Percentiles rank a stretch among this genome's conserved stretches.
phyloP scores from a whole-genome alignment of 257 asterid species.

The Solanum sparsipilum region DNA sequence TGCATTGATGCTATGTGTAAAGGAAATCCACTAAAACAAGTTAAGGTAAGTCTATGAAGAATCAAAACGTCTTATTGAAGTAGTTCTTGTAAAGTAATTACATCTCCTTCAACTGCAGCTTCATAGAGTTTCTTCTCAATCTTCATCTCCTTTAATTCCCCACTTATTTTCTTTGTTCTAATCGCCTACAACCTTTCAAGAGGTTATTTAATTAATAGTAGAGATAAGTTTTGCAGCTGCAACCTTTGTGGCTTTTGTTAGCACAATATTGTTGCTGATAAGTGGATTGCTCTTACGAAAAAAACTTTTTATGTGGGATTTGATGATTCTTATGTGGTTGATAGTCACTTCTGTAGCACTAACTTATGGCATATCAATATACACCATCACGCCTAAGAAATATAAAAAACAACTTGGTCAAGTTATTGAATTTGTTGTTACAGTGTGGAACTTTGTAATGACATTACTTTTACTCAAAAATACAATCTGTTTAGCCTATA shows the following conservation, averaged over 20 bases:
- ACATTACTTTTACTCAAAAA: too few relatives aligned
- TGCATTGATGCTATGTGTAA: constrained; percentile 28
- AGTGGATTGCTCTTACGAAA: too few relatives aligned
- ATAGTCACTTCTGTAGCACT: too few relatives aligned
- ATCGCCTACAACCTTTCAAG: neutral
- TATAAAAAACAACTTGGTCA: too few relatives aligned
- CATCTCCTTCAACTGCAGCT: constrained; percentile 21
- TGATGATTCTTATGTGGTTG: neutral
- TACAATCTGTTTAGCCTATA: too few relatives aligned
- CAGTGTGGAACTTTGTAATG: too few relatives aligned
- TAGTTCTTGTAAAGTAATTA: neutral
- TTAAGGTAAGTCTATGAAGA: constrained; percentile 15
- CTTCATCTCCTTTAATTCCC: neutral
- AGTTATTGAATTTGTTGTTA: too few relatives aligned
- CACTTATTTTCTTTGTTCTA: neutral
- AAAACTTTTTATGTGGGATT: constrained; percentile 6
- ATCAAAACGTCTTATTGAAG: constrained; percentile 12
- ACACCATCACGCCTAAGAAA: too few relatives aligned
- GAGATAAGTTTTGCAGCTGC: neutral
- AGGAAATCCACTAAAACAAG: constrained; percentile 14
- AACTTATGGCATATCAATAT: too few relatives aligned
- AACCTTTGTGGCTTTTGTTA: too few relatives aligned
- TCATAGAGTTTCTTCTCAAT: constrained; percentile 8
- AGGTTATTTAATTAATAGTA: neutral
- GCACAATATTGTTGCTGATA: too few relatives aligned